A percentile compares a stretch with the other conserved stretches of the same genome.
phyloP scores from a whole-genome alignment of 2,329 filamentous ascomycete species.

The Gaeumannomyces tritici region DNA sequence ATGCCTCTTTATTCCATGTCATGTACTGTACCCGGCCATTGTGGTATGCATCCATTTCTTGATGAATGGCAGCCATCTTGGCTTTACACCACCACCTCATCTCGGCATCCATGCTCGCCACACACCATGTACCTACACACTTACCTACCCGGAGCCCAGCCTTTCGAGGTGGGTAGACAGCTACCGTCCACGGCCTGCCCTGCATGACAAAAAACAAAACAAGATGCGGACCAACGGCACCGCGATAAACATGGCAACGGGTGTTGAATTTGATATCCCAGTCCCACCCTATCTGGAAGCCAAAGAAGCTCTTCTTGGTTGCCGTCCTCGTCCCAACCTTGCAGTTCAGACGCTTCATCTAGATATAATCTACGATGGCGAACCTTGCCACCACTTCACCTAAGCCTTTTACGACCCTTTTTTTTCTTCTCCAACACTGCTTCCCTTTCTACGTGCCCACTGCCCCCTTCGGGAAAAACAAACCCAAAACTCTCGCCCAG shows the following conservation, averaged over 20 bases:
- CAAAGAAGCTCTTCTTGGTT: neutral
- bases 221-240: neutral
- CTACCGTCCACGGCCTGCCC: neutral
- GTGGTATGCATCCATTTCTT: no score
- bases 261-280: neutral
- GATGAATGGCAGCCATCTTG: no score
- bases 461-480: no score
- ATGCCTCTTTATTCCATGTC: neutral
- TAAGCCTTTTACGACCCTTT: neutral
- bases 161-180: neutral
- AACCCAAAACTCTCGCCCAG: neutral
- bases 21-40: neutral
- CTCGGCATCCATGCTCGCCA: neutral
- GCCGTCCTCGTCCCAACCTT: neutral
- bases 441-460: neutral
- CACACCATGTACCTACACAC: no score
- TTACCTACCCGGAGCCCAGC: no score
- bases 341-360: neutral
- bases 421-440: neutral
- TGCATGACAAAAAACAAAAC: no score
- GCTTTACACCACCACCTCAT: no score
- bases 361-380: neutral
- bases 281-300: neutral
- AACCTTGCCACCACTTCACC: neutral
- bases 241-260: neutral